Evolutionary conservation across 768 basidiomycete genomes (phyloP), one percentile per base, ranked within the genome.

Genomic region (Cantharellus anzutake): DNA sequence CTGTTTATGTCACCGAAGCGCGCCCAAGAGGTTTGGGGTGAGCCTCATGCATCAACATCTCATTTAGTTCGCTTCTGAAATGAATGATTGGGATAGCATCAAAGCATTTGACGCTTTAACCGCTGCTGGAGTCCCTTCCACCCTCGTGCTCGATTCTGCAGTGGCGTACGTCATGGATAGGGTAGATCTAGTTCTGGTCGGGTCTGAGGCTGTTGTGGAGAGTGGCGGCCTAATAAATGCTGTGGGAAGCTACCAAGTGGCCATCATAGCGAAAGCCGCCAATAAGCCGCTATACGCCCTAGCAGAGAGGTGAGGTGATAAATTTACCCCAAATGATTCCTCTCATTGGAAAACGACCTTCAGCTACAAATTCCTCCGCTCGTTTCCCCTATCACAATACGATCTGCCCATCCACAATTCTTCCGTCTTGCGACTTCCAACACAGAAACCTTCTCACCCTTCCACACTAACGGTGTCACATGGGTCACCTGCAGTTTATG

Each of bases 81-180:
- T 37, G 7, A 55, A 55, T 57, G 41, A 57, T 58, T 63, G 53
- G 62, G 63, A 29, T 70, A 94, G 93, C 60, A 77, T 93, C 68
- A 88, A 85, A 71, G 97, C 96, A n/a, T 84, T 87, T 66, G 82
- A 91, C 65, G 77, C 81, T 58, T 76, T 98, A 55, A 84, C 83
- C 29, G 82, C 83, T 42, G 86, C 82, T n/a, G 92, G 92, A 5
- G 86, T 99, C 60, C 92, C 93, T 7, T 90, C 88, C 71, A 90
- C 87, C 14, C 84, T 98, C 59, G 84, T 99, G 5, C 79, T 98
- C 61, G 96, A 99, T 71, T 90, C 90, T 11, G 92, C 94, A 1
- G 93, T 98, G 3, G 90, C 90, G 42, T 98, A 97, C 73, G 82
- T 89, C 65, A 97, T 99, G 86, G 89, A 94, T 64, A 84, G 86